phyloP scores from a whole-genome alignment of 1,284 basidiomycete genomes.

The Microbotryum lychnidis-dioicae region DNA sequence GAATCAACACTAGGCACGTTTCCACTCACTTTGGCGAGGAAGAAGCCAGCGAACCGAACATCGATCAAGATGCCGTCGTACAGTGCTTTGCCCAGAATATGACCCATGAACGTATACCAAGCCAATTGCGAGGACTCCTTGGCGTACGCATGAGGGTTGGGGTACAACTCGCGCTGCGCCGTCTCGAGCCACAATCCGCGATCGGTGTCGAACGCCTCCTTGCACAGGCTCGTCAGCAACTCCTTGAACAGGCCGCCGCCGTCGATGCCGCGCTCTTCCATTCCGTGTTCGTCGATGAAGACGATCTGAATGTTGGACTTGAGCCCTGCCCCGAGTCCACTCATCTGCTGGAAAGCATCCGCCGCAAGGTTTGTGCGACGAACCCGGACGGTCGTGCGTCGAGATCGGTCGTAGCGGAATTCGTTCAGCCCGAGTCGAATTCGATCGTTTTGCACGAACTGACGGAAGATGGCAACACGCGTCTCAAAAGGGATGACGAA shows the following conservation, averaged over 20 bases:
- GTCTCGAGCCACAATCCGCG: constrained; percentile 89
- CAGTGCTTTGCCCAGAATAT: constrained; percentile 88
- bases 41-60: constrained; percentile 90
- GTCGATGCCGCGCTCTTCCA: constrained; percentile 83
- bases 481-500: constrained; percentile 92
- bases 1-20: constrained; percentile 33
- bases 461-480: constrained; percentile 78
- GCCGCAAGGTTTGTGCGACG: constrained; percentile 65
- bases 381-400: constrained; percentile 37
- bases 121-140: constrained; percentile 69
- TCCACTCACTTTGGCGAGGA: constrained; percentile 66
- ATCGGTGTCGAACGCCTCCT: constrained; percentile 90
- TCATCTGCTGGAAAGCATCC: constrained; percentile 46
- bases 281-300: constrained; percentile 83
- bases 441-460: constrained; percentile 62
- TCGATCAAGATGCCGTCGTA: constrained; percentile 97
- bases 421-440: constrained; percentile 8
- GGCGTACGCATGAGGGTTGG: constrained; percentile 82
- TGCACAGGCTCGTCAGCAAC: constrained; percentile 79
- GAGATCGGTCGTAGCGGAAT: constrained; percentile 1
- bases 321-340: constrained; percentile 57
- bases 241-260: constrained; percentile 98
- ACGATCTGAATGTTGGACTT: constrained; percentile 74
- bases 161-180: constrained; percentile 85
- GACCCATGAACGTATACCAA: constrained; percentile 93